Conservation (phyloP, 23 red algal genomes). For the Gracilaria caudata region DNA sequence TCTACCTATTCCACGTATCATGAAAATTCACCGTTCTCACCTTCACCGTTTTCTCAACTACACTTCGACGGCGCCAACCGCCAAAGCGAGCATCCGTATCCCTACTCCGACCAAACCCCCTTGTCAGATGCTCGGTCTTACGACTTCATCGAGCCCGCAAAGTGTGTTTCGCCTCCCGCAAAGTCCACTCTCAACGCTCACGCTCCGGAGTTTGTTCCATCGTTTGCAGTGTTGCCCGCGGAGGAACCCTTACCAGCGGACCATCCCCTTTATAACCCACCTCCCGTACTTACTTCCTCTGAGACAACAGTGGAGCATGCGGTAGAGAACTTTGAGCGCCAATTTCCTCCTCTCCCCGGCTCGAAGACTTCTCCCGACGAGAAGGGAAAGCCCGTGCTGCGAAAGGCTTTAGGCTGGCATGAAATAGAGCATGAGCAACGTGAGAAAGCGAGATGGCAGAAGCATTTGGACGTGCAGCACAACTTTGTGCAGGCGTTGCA, state of each 20-base stretch:
- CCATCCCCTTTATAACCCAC: not conserved
- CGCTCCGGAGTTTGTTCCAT: constrained; percentile 67
- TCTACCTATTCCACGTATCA: not conserved
- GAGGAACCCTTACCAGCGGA: constrained; percentile 14
- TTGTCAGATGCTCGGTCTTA: not conserved
- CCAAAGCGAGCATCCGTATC: not conserved
- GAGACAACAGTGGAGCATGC: constrained; percentile 42
- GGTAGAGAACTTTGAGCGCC: constrained; percentile 53
- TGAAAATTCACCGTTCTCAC: not conserved
- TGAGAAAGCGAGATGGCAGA: constrained; percentile 31
- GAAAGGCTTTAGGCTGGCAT: constrained; percentile 57
- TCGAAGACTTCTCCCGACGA: constrained; percentile 15
- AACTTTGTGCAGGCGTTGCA: constrained; percentile 12
- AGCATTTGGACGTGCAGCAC: constrained; percentile 1
- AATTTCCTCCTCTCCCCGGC: constrained; percentile 42
- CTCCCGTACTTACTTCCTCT: constrained; percentile 1
- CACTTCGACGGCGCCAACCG: not conserved
- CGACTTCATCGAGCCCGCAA: not conserved
- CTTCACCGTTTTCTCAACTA: not conserved
- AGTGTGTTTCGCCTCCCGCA: not conserved
- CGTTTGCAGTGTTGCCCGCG: constrained; percentile 44
- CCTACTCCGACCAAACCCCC: not conserved
- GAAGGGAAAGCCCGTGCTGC: constrained; percentile 12
- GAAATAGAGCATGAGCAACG: constrained; percentile 38
- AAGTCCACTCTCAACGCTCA: constrained; percentile 46